Base-by-base conservation (phyloP, 352 stramenopile genomes). In the Globisporangium acanthophoron region DNA sequence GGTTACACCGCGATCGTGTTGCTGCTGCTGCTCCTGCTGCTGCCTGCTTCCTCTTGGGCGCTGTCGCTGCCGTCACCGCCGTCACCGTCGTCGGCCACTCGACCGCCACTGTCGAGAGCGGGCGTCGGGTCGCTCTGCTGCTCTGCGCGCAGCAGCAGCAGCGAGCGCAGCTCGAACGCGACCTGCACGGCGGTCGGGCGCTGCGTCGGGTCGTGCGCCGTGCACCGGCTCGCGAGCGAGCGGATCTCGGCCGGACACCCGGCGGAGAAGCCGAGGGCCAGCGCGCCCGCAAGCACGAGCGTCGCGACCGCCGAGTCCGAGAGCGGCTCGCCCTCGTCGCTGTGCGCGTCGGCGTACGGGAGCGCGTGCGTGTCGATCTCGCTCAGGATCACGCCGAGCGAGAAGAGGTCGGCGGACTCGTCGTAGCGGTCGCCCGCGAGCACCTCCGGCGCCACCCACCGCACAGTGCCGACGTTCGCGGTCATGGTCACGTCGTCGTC, bases 371-470 rank as follows among this genome's bases (percentile, higher is more conserved):
- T 71, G 52, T 78, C 71, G 4, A 80, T 51, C 50, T 83, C 66
- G 50, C 62, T 70, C 16, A 83, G 39, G 45, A 83, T 12, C 15
- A 80, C 60, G 29, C 71, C 73, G 46, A 83, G 76, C 0, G 73
- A 83, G 59, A 69, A 84, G 9, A 84, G 56, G 56, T 84, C 74
- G 15, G 66, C 69, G 44, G 74, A 80, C 52, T 67, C 50, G 53
- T 79, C 71, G 54, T 84, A 84, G 35, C 63, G 61, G 16, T 63
- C 54, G 20, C 71, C 74, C 45, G 77, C 57, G 69, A 84, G 78
- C n/a, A 84, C 69, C 55, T 84, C 71, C 5, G 74, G 71, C 13
- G 74, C 74, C 71, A 83, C 80, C 74, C 74, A 83, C 20, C 16
- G 31, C n/a, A 24, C n/a, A 0, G 33, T 37, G n/a, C 33, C 24